Evolutionary conservation across 1,139 yeast species (phyloP).

Genomic region (Torulaspora pretoriensis): DNA sequence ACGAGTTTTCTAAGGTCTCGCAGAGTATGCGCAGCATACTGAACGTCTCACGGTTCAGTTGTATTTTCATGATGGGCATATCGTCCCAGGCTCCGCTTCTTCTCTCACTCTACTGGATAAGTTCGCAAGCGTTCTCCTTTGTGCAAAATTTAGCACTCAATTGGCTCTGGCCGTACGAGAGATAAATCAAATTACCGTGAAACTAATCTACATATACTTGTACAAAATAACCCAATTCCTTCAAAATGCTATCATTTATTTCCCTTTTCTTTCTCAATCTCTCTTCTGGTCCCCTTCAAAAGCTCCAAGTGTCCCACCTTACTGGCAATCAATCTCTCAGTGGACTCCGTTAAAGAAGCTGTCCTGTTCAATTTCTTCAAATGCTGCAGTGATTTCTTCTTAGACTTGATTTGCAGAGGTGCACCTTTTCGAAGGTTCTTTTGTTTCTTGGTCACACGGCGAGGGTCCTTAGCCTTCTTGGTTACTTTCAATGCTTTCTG

Average conservation of each 20-base stretch:
- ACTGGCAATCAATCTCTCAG: constrained; percentile 82
- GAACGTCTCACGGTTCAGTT: constrained; percentile 67
- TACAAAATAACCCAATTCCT: constrained; percentile 2
- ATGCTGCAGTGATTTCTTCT: constrained; percentile 49
- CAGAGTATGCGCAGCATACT: constrained; percentile 43
- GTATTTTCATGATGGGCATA: constrained; percentile 76
- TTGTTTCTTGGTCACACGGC: constrained; percentile 41
- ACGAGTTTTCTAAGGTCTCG: constrained; percentile 24
- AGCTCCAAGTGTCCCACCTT: constrained; percentile 95
- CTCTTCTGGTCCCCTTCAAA: constrained; percentile 86
- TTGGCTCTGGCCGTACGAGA: constrained; percentile 50
- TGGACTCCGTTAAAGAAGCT: constrained; percentile 57
- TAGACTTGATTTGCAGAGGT: constrained; percentile 61
- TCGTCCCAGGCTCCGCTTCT: constrained; percentile 85
- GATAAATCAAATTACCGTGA: constrained; percentile 3
- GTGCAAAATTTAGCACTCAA: constrained; percentile 74
- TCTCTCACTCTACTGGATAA: constrained; percentile 76
- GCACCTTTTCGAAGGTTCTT: constrained; percentile 69
- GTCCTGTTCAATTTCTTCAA: constrained; percentile 63
- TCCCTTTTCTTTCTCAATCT: constrained; percentile 54
- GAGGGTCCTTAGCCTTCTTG: constrained; percentile 38
- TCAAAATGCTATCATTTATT: constrained; percentile 10
- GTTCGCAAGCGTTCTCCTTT: constrained; percentile 73
- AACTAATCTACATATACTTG: constrained; percentile 6
- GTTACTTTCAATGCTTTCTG: constrained; percentile 41